Evolutionary conservation across 2,329 filamentous ascomycete genomes (phyloP), one percentile per base, ranked within the genome.

Genomic region (Didymella keratinophila): DNA sequence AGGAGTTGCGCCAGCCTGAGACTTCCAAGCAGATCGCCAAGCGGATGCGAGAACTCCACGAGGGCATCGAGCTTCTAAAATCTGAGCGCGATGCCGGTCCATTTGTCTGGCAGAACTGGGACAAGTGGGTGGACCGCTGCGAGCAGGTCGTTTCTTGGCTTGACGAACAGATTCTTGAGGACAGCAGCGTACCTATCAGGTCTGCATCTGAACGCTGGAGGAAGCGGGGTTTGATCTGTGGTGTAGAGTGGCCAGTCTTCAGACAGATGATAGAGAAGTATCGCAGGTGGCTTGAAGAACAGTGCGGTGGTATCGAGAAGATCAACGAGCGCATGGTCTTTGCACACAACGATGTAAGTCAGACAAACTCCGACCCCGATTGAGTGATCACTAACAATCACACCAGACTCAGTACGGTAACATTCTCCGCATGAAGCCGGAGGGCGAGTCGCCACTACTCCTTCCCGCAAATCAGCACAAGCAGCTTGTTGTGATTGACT

Each of bases 401-500:
- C 41, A 37, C 48, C 54, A 96, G 92, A 97, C 95, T 4, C 95
- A 99, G 87, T 98, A 99, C 71, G 95, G 95, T 64, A 99, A 99
- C 74, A 95, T 99, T 62, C 87, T 99, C 48, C 92, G 93, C 36
- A 80, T 89, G 75, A 86, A 92, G 65, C 86, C 86, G 2, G 80
- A 80, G 37, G 84, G 83, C 47, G 89, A 93, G 68, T 97, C 93
- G 0, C 95, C 94, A 0, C 85, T 98, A 8, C 84, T 97, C 11
- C 86, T 95, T 48, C 93, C 95, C 0, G 88, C 91, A 58, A 98
- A 98, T 77, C 88, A 94, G 67, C 95, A 99, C 80, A 98, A 96
- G 77, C 94, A 96, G 78, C 86, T 99, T 14, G 86, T 98, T 16
- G 95, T 99, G 63, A 99, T 99, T 71, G 95, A 99, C 76, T 99